Evolutionary conservation across 169 alveolate genomes (phyloP).

Genomic region (Plasmodium gallinaceum): DNA sequence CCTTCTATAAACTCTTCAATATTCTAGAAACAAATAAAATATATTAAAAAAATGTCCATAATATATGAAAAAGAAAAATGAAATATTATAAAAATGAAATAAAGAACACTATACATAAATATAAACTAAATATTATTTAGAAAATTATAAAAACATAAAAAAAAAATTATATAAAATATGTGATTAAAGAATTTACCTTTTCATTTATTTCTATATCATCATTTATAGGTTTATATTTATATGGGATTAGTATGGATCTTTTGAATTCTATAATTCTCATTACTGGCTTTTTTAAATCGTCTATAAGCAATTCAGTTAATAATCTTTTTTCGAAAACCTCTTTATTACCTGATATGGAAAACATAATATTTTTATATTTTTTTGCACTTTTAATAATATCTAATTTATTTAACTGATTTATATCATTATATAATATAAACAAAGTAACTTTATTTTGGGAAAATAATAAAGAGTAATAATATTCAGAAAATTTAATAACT

Average conservation of each 20-base stretch:
- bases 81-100: no score
- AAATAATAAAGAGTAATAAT: conserved; percentile 40
- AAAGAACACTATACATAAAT: no score
- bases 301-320: conserved; percentile 61
- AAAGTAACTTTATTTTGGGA: conserved; percentile 26
- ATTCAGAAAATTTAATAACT: conserved; percentile 56
- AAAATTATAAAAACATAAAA: no score
- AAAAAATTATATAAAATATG: no score
- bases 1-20: conserved; percentile 50
- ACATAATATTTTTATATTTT: conserved; percentile 38
- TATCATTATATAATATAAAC: conserved; percentile 60
- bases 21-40: conserved; percentile 9
- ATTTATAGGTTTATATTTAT: conserved; percentile 36
- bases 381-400: conserved; percentile 73
- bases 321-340: conserved; percentile 57
- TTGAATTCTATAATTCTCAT: conserved; percentile 75
- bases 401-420: conserved; percentile 30
- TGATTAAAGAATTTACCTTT: conserved; percentile 16
- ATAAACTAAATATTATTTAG: no score
- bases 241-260: conserved; percentile 30
- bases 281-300: conserved; percentile 40
- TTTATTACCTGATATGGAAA: conserved; percentile 22
- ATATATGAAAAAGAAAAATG: no score
- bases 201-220: conserved; percentile 69
- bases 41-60: no score